These are phyloP conservation scores for Ceratobasidium sp. DNA, from an alignment of 1,284 basidiomycete species.

Conservation along the genomic window DNA sequence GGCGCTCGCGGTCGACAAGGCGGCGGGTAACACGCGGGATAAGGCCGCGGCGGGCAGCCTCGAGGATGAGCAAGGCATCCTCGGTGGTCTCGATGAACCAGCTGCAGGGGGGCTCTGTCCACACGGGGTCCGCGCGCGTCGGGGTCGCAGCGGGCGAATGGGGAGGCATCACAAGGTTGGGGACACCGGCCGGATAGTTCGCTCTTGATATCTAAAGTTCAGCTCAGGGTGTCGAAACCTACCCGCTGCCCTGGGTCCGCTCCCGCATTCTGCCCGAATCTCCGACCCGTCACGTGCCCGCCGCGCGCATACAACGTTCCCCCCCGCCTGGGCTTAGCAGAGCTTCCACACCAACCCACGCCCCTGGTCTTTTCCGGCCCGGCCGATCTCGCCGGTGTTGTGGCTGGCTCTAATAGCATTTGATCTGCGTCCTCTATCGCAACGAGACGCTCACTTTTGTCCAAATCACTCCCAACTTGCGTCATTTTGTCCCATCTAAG, in stretches of 20 bases:
- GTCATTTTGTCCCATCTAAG: too few relatives aligned
- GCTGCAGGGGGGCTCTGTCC: conserved; percentile 88
- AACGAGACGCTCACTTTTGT: too few relatives aligned
- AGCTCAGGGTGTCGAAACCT: neutral
- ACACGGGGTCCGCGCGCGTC: conserved; percentile 53
- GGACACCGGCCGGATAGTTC: conserved; percentile 13
- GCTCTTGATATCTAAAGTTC: conserved; percentile 17
- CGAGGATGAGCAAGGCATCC: conserved; percentile 95
- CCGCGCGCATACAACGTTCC: neutral
- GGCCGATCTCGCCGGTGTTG: conserved; percentile 12
- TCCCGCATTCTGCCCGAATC: neutral
- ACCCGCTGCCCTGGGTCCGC: neutral
- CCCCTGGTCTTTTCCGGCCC: conserved; percentile 12
- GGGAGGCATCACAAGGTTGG: conserved; percentile 40
- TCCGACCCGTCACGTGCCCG: conserved; percentile 9
- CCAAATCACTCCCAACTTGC: too few relatives aligned
- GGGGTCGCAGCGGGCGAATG: conserved; percentile 28
- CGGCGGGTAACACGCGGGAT: conserved; percentile 95
- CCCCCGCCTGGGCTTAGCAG: neutral
- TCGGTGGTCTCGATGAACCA: conserved; percentile 96
- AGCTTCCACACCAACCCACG: conserved; percentile 2
- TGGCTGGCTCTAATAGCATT: too few relatives aligned
- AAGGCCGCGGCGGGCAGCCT: conserved; percentile 89
- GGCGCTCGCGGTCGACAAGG: conserved; percentile 91
- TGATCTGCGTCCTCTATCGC: too few relatives aligned